Conservation (phyloP, 164 flowering plant genomes). For the Liriodendron chinense region DNA sequence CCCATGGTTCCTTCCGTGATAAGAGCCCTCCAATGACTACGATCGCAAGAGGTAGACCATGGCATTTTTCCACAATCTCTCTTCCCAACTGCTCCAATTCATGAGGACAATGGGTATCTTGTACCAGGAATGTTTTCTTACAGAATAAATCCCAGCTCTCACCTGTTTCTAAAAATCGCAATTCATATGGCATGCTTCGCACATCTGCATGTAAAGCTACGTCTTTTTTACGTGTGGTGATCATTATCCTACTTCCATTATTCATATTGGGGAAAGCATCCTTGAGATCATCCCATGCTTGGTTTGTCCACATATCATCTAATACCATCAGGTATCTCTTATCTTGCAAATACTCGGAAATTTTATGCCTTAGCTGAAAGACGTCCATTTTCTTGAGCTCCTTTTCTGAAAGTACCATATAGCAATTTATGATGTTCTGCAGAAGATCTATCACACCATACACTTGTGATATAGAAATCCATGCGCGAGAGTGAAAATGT, state of each 20-base stretch:
- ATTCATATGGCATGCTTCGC: neutral
- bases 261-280: slow-evolving; percentile 36
- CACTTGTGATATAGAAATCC: slow-evolving; percentile 49
- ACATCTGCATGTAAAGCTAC: slow-evolving; percentile 19
- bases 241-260: slow-evolving; percentile 34
- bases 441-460: slow-evolving; percentile 15
- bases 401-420: slow-evolving; percentile 4
- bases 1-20: neutral
- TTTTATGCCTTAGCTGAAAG: slow-evolving; percentile 34
- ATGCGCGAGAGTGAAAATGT: slow-evolving; percentile 32
- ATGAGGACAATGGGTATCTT: too few relatives aligned
- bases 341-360: slow-evolving; percentile 32
- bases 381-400: slow-evolving; percentile 16
- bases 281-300: slow-evolving; percentile 36
- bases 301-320: slow-evolving; percentile 49
- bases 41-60: neutral
- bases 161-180: neutral
- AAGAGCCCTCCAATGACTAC: neutral
- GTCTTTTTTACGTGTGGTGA: slow-evolving; percentile 36
- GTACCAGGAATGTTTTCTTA: neutral
- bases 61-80: neutral
- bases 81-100: neutral
- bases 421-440: neutral
- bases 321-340: slow-evolving; percentile 46
- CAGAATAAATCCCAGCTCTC: neutral